Evolutionary conservation across 1,139 yeast genomes (phyloP).

Genomic region (Suhomyces chickasaworum): DNA sequence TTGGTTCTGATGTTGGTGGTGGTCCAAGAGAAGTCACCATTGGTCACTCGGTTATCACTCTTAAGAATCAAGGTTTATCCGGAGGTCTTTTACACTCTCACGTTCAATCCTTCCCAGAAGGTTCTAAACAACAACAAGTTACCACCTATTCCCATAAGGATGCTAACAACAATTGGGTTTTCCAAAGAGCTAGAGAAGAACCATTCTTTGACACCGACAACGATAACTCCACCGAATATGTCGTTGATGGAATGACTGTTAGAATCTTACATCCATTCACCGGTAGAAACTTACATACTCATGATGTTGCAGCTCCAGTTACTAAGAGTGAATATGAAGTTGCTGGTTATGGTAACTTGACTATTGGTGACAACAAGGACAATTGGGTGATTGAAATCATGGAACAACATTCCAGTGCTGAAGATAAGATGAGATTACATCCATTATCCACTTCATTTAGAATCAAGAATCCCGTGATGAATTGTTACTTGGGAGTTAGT

Average conservation of each 20-base stretch:
- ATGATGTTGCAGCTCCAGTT: constrained; percentile 79
- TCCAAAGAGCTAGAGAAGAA: constrained; percentile 70
- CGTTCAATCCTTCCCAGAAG: constrained; percentile 89
- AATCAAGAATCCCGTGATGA: constrained; percentile 63
- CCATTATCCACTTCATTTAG: constrained; percentile 88
- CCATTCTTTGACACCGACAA: constrained; percentile 54
- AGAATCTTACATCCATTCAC: constrained; percentile 81
- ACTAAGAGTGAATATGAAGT: constrained; percentile 75
- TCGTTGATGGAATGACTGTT: constrained; percentile 72
- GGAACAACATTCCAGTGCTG: constrained; percentile 75
- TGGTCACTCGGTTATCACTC: constrained; percentile 73
- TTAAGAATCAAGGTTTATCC: constrained; percentile 88
- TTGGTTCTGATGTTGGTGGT: constrained; percentile 74
- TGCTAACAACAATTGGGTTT: constrained; percentile 84
- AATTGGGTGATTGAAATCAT: constrained; percentile 91
- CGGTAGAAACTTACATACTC: constrained; percentile 90
- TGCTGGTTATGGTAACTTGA: constrained; percentile 86
- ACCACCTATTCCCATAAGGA: constrained; percentile 95
- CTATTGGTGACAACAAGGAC: constrained; percentile 88
- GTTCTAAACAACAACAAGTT: constrained; percentile 94
- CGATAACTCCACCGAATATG: constrained; percentile 55
- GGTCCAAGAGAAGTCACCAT: constrained; percentile 90
- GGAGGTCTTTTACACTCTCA: constrained; percentile 96
- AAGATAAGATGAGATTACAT: constrained; percentile 69
- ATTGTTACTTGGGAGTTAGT: constrained; percentile 85